Evolutionary conservation across 148 eudicot genomes (phyloP), one percentile per base, ranked within the genome.

Genomic region (Salicornia ramosissima): DNA sequence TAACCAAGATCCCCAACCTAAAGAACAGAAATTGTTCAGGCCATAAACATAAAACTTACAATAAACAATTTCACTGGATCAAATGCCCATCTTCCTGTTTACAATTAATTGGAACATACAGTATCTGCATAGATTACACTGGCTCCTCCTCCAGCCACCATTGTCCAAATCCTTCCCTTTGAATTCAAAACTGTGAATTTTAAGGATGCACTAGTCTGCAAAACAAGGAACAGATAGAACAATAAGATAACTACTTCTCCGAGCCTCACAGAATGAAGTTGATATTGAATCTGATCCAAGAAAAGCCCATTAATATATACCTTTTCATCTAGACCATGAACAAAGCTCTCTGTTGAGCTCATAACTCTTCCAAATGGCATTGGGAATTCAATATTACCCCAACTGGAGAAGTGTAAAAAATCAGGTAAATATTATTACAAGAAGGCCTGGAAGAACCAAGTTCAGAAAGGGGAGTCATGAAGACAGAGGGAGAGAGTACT

Each of bases 331-430:
- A 94, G 89, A 66, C 91, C 84, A 47, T 94, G 97, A 68, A 94
- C 81, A 79, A 91, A 90, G 80, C 85, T 84, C 74, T 94, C 99
- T 5, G 97, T 87, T 54, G 97, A 70, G 77, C 93, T 94, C 97
- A 94, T 90, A 68, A 89, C 96, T 80, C 99, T 87, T 83, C 99
- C 99, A 71, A 94, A 94, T 46, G 99, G 99, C 88, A 88, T 52
- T n/a, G 99, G 99, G 65, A 94, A 94, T 71, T 94, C 96, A 67
- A 94, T 73, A 72, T 77, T 77, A 64, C 97, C 97, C 99, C 99
- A 94, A 69, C 99, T 90, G 72, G 55, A 81, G 61, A 69, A 47
- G 31, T 24, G 24, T 52, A 11, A 50, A 21, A 47, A 26, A 62
- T 33, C 5, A 64, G 34, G 22, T n/a, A 31, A 67, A 45, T 30